Evolutionary conservation across 2,329 filamentous ascomycete species (phyloP).

Genomic region (Coleophoma crateriformis): DNA sequence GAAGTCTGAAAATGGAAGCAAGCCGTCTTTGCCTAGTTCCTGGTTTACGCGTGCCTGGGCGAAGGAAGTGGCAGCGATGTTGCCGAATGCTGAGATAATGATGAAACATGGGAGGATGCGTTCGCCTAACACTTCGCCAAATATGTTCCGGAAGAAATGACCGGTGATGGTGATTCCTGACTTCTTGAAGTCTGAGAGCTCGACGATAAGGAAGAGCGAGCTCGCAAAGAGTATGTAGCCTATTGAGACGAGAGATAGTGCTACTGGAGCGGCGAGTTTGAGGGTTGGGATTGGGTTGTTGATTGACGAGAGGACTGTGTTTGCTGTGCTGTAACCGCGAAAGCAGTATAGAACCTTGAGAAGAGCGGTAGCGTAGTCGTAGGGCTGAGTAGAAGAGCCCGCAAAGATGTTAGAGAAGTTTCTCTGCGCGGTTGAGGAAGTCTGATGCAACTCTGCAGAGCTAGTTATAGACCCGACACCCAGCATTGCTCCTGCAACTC

Average conservation of each 20-base stretch:
- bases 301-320: conserved; percentile 51
- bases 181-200: conserved; percentile 46
- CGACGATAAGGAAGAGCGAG: conserved; percentile 53
- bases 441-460: conserved; percentile 8
- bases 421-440: conserved; percentile 26
- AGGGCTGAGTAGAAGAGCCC: conserved; percentile 33
- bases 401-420: conserved; percentile 35
- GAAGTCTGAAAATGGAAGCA: conserved; percentile 35
- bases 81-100: conserved; percentile 40
- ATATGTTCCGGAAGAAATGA: conserved; percentile 51
- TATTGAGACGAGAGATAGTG: conserved; percentile 46
- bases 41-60: conserved; percentile 42
- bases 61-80: conserved; percentile 42
- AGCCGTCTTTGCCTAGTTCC: conserved; percentile 40
- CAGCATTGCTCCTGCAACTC: conserved; percentile 30
- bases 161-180: conserved; percentile 50
- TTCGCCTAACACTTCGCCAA: conserved; percentile 35
- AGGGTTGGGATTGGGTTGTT: conserved; percentile 52
- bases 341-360: conserved; percentile 53
- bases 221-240: conserved; percentile 53
- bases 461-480: conserved; percentile 21
- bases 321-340: conserved; percentile 48
- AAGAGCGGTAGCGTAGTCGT: conserved; percentile 42
- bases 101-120: conserved; percentile 39
- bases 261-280: conserved; percentile 48